phyloP scores from a whole-genome alignment of 164 flowering plant species.

The Echeveria elegans region DNA sequence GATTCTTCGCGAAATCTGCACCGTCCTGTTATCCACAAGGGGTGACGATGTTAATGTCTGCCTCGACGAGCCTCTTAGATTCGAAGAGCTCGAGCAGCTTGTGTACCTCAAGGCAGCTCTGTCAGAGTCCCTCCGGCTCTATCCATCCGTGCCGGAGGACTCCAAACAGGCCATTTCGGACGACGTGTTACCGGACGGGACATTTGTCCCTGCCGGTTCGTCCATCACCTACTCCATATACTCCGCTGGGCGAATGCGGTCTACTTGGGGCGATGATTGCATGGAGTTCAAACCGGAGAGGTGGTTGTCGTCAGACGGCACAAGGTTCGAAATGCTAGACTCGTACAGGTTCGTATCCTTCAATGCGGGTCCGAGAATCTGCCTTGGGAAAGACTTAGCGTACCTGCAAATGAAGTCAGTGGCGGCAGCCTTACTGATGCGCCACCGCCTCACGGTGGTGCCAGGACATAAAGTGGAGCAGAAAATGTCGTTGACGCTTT shows the following conservation, averaged over 20 bases:
- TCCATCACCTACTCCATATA: slow-evolving; percentile 62
- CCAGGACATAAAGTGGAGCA: slow-evolving; percentile 76
- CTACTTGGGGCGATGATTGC: slow-evolving; percentile 62
- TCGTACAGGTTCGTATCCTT: slow-evolving; percentile 59
- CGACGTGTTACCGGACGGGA: slow-evolving; percentile 60
- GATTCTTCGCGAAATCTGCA: slow-evolving; percentile 38
- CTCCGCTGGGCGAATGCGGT: slow-evolving; percentile 46
- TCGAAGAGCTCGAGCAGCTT: slow-evolving; percentile 48
- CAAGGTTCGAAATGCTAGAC: slow-evolving; percentile 29
- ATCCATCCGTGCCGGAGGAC: slow-evolving; percentile 73
- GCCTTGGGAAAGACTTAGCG: slow-evolving; percentile 84
- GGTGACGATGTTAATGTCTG: slow-evolving; percentile 34
- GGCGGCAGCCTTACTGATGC: slow-evolving; percentile 66
- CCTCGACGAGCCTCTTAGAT: slow-evolving; percentile 39
- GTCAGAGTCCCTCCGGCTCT: slow-evolving; percentile 55
- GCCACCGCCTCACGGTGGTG: slow-evolving; percentile 57
- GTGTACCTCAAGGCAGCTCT: slow-evolving; percentile 57
- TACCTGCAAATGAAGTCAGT: slow-evolving; percentile 89
- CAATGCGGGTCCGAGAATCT: slow-evolving; percentile 85
- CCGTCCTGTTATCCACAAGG: slow-evolving; percentile 45
- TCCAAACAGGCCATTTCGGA: slow-evolving; percentile 59
- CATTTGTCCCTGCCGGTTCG: slow-evolving; percentile 64
- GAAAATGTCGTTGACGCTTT: slow-evolving; percentile 84
- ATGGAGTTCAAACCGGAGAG: slow-evolving; percentile 56
- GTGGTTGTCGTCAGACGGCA: slow-evolving; percentile 39